Base-by-base conservation (phyloP, 192 early-diverging fungal genomes). In the Coemansia sp. region DNA sequence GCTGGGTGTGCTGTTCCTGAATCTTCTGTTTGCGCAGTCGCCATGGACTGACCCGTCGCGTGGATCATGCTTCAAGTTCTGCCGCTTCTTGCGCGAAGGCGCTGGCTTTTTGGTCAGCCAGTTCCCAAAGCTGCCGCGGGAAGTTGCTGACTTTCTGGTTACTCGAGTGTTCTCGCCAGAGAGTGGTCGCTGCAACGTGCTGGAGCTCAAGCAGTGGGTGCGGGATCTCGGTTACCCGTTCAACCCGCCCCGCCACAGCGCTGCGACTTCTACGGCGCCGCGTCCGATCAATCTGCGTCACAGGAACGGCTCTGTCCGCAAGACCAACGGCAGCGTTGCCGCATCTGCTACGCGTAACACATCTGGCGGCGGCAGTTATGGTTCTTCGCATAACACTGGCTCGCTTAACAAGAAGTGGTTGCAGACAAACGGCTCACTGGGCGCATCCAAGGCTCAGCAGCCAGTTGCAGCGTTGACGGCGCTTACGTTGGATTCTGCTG, bases 31-130 rank as follows among this genome's bases (percentile, higher is more conserved):
- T 60, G 87, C 85, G 57, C 86, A 87, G 56, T 87, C 86, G 35
- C 89, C 88, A n/a, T 90, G 89, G 89, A 83, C 83, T 11, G 86
- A 88, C 50, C 87, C 89, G 17, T 84, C 83, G 27, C 83, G 80
- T 37, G 75, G 79, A 23, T 67, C 80, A 35, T 88, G 85, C 51
- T 81, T 76, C 66, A 79, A 86, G 24, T 90, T 88, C 55, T 83
- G 84, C 60, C 74, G 77, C 27, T 90, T 89, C 58, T 47, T 84
- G 57, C 78, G 71, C 43, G 84, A 89, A 72, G 83, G 86, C 39
- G 69, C 80, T 11, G 84, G 76, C 4, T 90, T 89, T 66, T 69
- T 90, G 15, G 73, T 82, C 51, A 53, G 72, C 72, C 84, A 67
- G 85, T 83, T 72, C 82, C 88, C 86, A 70, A 82, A 60, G 75